Conservation (phyloP, 257 asterid genomes). For the Gentiana macrophylla region DNA sequence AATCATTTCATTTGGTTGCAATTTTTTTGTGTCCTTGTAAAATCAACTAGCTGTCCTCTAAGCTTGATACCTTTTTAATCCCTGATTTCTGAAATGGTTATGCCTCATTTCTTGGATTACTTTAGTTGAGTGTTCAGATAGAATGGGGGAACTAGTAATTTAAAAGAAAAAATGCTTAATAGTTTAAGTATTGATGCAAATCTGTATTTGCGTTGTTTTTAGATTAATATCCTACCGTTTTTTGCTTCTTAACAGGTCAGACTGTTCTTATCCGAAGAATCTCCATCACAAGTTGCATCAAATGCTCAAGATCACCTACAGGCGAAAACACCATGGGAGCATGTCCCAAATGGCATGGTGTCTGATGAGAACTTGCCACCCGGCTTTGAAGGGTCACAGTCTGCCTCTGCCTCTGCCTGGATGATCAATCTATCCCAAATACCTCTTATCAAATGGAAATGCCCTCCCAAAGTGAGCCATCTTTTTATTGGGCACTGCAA, state of each 20-base stretch:
- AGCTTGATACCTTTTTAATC: background rate
- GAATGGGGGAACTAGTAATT: no score
- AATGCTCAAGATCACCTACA: constrained; percentile 81
- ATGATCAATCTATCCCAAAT: constrained; percentile 49
- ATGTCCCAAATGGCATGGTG: constrained; percentile 28
- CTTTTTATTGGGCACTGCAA: background rate
- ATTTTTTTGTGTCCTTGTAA: no score
- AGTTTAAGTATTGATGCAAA: no score
- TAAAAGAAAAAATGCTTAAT: no score
- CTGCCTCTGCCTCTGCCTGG: constrained; percentile 23
- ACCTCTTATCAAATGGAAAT: constrained; percentile 60
- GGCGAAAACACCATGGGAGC: constrained; percentile 53
- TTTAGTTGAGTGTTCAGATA: background rate
- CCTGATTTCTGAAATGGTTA: no score
- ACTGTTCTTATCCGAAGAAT: constrained; percentile 73
- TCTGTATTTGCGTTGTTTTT: background rate
- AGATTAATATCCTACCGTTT: no score
- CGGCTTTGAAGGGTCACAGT: constrained; percentile 67
- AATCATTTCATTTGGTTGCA: no score
- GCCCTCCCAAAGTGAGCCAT: constrained; percentile 59
- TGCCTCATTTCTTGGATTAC: no score
- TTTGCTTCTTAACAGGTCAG: constrained; percentile 39
- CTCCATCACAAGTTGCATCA: constrained; percentile 67
- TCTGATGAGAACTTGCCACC: constrained; percentile 82
- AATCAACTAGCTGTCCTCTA: no score